Percentiles rank a stretch among this genome's conserved stretches.
Conservation (phyloP, 1,284 basidiomycete species). For the Sporisorium reilianum region DNA sequence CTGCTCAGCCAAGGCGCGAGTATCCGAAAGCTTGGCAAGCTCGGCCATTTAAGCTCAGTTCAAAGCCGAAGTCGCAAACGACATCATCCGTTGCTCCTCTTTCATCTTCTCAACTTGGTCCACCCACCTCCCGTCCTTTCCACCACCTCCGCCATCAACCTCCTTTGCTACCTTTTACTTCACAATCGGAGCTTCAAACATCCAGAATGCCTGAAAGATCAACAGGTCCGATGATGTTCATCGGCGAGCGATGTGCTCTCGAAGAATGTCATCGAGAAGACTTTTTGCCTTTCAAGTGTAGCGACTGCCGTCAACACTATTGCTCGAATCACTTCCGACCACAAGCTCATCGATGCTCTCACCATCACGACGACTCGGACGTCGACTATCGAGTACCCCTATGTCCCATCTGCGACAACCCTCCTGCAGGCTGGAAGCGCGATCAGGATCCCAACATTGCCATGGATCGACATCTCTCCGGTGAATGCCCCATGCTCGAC, state of each 20-base stretch:
- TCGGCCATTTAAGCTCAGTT: conserved; percentile 32
- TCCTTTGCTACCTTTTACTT: neutral
- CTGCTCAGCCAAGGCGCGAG: neutral
- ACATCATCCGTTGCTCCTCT: neutral
- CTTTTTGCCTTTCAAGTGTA: conserved; percentile 63
- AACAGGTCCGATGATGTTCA: conserved; percentile 61
- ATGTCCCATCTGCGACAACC: conserved; percentile 61
- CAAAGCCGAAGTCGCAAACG: conserved; percentile 18
- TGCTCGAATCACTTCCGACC: conserved; percentile 56
- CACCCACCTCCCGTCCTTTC: neutral
- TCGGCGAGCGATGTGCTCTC: conserved; percentile 58
- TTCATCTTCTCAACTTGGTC: neutral
- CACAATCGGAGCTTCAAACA: too few species aligned
- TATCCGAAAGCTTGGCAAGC: conserved; percentile 19
- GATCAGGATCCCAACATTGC: conserved; percentile 63
- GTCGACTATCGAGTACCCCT: conserved; percentile 57
- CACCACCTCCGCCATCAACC: neutral
- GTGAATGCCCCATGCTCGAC: conserved; percentile 53
- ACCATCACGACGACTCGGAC: conserved; percentile 20
- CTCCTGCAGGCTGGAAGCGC: conserved; percentile 56
- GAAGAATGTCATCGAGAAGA: conserved; percentile 60
- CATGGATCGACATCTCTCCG: conserved; percentile 59
- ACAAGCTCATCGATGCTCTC: conserved; percentile 41
- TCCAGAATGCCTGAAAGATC: conserved; percentile 44
- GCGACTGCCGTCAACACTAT: conserved; percentile 55